Conservation (phyloP, 805 yeast genomes). For the Saitoella complicata region DNA sequence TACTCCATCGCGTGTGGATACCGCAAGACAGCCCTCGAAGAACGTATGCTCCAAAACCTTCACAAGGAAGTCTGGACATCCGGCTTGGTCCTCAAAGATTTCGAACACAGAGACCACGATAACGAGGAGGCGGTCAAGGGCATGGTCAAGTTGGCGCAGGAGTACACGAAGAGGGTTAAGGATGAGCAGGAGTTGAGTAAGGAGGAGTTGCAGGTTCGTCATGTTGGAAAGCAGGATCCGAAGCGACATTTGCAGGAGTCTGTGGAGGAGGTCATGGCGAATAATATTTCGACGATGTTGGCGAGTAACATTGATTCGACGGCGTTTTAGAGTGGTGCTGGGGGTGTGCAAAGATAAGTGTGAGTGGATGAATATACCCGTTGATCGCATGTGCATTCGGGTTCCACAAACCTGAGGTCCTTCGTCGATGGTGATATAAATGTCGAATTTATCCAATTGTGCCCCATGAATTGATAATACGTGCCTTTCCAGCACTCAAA, state of each 20-base stretch:
- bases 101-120: constrained; percentile 55
- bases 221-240: constrained; percentile 97
- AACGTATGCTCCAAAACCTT: constrained; percentile 80
- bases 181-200: constrained; percentile 82
- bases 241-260: constrained; percentile 89
- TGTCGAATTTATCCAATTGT: no score
- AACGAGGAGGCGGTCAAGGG: constrained; percentile 57
- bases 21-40: constrained; percentile 80
- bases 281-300: constrained; percentile 70
- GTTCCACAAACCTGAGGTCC: no score
- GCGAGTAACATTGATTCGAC: constrained; percentile 82
- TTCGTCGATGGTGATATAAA: no score
- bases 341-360: no score
- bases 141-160: constrained; percentile 80
- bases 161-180: constrained; percentile 73
- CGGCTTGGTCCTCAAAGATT: constrained; percentile 67
- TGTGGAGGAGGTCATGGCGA: constrained; percentile 73
- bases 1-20: constrained; percentile 91
- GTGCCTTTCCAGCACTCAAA: no score
- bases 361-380: no score
- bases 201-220: constrained; percentile 83
- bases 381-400: no score
- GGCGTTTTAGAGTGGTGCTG: constrained; percentile 41
- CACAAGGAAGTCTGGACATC: constrained; percentile 95
- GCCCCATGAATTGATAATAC: no score